phyloP scores from a whole-genome alignment of 306 rosid species.

The Elaeagnus macrophylla region DNA sequence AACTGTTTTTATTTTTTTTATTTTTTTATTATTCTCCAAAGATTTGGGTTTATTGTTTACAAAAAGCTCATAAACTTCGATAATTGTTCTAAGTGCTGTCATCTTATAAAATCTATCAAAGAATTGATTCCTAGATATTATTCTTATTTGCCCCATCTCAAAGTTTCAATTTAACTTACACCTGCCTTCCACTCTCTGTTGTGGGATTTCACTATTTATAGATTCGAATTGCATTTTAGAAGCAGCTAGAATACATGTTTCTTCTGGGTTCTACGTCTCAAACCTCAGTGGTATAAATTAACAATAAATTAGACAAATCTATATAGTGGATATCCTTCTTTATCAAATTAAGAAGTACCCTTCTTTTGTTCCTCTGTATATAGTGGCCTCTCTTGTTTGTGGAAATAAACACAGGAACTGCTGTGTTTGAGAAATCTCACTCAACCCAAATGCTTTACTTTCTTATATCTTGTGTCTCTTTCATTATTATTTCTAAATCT shows the following conservation, averaged over 20 bases:
- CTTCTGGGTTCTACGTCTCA: constrained; percentile 3
- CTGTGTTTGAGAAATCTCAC: constrained; percentile 13
- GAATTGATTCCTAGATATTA: constrained; percentile 5
- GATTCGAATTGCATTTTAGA: constrained; percentile 28
- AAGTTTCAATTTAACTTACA: constrained; percentile 19
- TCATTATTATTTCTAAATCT: constrained; percentile 59
- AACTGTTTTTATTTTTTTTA: constrained; percentile 1
- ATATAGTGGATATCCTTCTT: constrained; percentile 25
- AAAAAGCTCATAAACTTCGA: constrained; percentile 13
- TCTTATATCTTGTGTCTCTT: constrained; percentile 62
- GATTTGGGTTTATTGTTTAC: constrained; percentile 15
- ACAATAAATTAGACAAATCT: constrained; percentile 40
- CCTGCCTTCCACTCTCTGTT: constrained; percentile 33
- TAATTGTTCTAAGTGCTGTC: neutral
- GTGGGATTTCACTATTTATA: constrained; percentile 29
- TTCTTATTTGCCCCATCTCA: constrained; percentile 14
- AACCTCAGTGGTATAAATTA: constrained; percentile 1
- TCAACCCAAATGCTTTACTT: constrained; percentile 59
- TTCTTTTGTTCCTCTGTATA: constrained; percentile 9
- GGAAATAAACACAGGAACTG: constrained; percentile 9
- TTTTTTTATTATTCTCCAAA: constrained; percentile 1
- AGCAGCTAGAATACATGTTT: constrained; percentile 12
- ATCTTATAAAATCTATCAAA: constrained; percentile 2
- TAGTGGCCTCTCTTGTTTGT: constrained; percentile 9
- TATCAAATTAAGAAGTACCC: constrained; percentile 8